Evolutionary conservation across 352 stramenopile species (phyloP).

Genomic region (Phytophthora megakarya): DNA sequence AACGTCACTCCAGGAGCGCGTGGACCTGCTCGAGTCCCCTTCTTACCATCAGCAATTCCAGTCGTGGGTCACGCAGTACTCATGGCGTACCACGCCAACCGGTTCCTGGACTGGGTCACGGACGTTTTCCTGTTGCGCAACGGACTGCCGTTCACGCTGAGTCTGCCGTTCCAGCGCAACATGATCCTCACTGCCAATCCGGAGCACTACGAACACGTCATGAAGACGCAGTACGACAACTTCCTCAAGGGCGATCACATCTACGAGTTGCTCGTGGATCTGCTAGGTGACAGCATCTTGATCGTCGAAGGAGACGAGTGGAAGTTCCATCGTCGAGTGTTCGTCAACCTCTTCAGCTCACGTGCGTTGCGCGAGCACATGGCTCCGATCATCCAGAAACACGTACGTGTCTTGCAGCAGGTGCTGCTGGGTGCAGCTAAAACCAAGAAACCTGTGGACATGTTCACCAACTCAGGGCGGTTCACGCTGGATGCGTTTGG

Average conservation of each 20-base stretch:
- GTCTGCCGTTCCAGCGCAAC: constrained; percentile 32
- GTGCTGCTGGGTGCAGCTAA: constrained; percentile 13
- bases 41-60: constrained; percentile 37
- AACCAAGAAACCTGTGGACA: constrained; percentile 18
- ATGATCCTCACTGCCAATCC: constrained; percentile 38
- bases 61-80: constrained; percentile 39
- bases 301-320: constrained; percentile 63
- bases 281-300: constrained; percentile 82
- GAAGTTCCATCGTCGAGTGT: constrained; percentile 75
- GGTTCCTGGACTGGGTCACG: constrained; percentile 41
- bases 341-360: constrained; percentile 88
- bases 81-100: constrained; percentile 29
- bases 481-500: constrained; percentile 46
- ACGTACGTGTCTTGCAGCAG: constrained; percentile 41
- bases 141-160: constrained; percentile 28
- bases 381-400: constrained; percentile 46
- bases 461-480: constrained; percentile 26
- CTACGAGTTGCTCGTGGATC: constrained; percentile 45
- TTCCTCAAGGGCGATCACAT: constrained; percentile 73
- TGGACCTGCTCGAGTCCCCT: constrained; percentile 19
- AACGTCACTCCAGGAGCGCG: constrained; percentile 29
- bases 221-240: constrained; percentile 70
- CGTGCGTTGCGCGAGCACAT: constrained; percentile 54
- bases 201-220: constrained; percentile 54
- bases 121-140: constrained; percentile 28